A percentile compares a stretch with the other conserved stretches of the same genome.
phyloP scores from a whole-genome alignment of 2,329 filamentous ascomycete species.

The Nothophaeocryptopus gaeumannii region DNA sequence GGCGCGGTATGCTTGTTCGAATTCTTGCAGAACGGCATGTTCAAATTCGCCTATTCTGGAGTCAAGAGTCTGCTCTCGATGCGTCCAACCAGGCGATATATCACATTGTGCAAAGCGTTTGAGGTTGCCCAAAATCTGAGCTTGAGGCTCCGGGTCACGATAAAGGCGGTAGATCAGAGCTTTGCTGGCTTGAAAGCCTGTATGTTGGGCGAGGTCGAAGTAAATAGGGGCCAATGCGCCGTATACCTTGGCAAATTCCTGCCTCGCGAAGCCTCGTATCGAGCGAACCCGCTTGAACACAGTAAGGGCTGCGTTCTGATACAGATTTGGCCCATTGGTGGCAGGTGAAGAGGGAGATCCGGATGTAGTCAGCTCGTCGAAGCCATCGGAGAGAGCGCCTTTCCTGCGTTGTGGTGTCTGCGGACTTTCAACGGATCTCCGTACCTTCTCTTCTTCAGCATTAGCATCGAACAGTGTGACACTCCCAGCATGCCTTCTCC shows the following conservation, averaged over 20 bases:
- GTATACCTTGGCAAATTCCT: constrained; percentile 90
- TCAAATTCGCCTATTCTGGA: constrained; percentile 82
- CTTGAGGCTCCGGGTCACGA: constrained; percentile 83
- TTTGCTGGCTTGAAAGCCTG: constrained; percentile 64
- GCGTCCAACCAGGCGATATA: constrained; percentile 68
- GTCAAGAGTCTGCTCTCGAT: constrained; percentile 68
- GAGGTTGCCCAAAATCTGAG: constrained; percentile 81
- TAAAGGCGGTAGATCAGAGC: constrained; percentile 84
- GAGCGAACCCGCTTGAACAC: constrained; percentile 71
- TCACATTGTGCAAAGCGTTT: constrained; percentile 77
- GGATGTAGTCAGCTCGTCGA: constrained; percentile 69
- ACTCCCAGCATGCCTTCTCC: constrained; percentile 38
- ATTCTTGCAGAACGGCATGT: constrained; percentile 83
- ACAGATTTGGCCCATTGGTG: constrained; percentile 30
- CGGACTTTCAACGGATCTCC: constrained; percentile 37
- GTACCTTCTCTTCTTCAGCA: constrained; percentile 61
- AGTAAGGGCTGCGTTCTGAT: constrained; percentile 64
- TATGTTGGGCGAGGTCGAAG: constrained; percentile 70
- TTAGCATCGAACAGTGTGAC: constrained; percentile 73
- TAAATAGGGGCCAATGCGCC: constrained; percentile 87
- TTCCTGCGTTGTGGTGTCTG: constrained; percentile 26
- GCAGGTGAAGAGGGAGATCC: constrained; percentile 19
- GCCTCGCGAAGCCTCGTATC: constrained; percentile 76
- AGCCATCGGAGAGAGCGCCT: constrained; percentile 62
- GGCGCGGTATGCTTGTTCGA: constrained; percentile 85